Evolutionary conservation across 169 alveolate species (phyloP), one percentile per base, ranked within the genome.

Genomic region (Cryptosporidium andersoni): DNA sequence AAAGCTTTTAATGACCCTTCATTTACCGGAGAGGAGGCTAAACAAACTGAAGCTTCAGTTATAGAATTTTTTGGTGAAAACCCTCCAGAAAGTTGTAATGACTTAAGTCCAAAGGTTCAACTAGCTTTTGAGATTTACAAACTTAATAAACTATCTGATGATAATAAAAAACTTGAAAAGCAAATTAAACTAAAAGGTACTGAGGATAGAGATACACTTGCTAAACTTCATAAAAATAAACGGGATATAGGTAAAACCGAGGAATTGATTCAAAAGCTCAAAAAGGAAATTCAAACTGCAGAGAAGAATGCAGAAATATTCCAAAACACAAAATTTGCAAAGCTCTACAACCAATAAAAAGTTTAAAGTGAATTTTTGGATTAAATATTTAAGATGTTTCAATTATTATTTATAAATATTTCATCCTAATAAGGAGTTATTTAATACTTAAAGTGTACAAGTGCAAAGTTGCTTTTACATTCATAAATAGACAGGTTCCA

Each of bases 1-100:
- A 6, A 7, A 39, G 47, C 55, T 43, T 66, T 66, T 66, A 64
- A 66, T 39, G 81, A 66, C 42, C 81, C 81, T 52, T 52, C 60
- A 42, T 66, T 66, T 60, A 66, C 81, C 3, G 65, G 55, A 2
- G 65, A 66, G 48, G 51, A 52, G 3, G 81, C 81, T 5, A 66
- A 60, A 36, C 25, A 42, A 34, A 48, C 55, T 37, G 81, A 66
- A 53, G 14, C 36, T 7, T 48, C 81, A 36, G 25, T 66, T 7
- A 34, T 36, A 40, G 81, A 66, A 45, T 66, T 66, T 55, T 66
- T 42, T 40, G 81, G 81, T 4, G 42, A 47, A 2, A 55, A 66
- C 6, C 55, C 81, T n/a, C 40, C 16, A 5, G 40, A 60, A 60
- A 36, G n/a, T 2, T 66, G 39, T 51, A 65, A 66, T 39, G 81